These are phyloP conservation scores for Chromosphaera perkinsii DNA, from an alignment of 208 protist species.

Conservation along the genomic window DNA sequence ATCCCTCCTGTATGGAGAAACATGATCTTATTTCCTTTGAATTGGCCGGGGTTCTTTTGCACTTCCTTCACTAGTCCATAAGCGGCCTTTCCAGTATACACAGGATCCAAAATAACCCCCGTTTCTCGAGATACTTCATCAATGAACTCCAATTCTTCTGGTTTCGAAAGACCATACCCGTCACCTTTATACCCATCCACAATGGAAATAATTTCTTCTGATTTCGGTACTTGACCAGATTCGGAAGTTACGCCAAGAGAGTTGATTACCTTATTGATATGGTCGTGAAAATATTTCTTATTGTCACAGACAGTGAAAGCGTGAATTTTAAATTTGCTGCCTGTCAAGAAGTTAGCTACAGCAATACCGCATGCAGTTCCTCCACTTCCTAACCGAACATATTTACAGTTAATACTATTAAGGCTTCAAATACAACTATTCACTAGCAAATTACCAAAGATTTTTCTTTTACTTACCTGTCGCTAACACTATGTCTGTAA, in stretches of 20 bases:
- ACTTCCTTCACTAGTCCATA: slow-evolving; percentile 13
- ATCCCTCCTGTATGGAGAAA: slow-evolving; percentile 23
- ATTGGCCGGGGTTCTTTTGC: neutral
- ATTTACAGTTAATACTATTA: too few species aligned
- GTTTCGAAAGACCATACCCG: slow-evolving; percentile 19
- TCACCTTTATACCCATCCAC: slow-evolving; percentile 27
- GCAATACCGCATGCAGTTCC: slow-evolving; percentile 40
- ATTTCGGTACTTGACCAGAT: neutral
- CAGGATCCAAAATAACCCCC: slow-evolving; percentile 15
- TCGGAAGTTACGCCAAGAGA: slow-evolving; percentile 8
- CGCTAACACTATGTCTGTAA: slow-evolving; percentile 34
- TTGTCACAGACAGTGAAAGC: slow-evolving; percentile 34
- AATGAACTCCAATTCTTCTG: slow-evolving; percentile 18
- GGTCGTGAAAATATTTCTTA: slow-evolving; percentile 26
- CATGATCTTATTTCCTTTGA: slow-evolving; percentile 1
- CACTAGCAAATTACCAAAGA: too few species aligned
- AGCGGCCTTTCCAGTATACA: slow-evolving; percentile 27
- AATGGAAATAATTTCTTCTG: slow-evolving; percentile 22
- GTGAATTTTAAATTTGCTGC: slow-evolving; percentile 1
- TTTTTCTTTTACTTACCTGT: too few species aligned
- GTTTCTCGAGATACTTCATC: neutral
- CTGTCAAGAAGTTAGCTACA: slow-evolving; percentile 22
- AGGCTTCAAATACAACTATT: too few species aligned
- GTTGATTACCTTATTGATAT: slow-evolving; percentile 6
- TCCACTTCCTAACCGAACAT: too few species aligned